Conservation (phyloP, 768 basidiomycete genomes). For the Erythrobasidium yunnanense region DNA sequence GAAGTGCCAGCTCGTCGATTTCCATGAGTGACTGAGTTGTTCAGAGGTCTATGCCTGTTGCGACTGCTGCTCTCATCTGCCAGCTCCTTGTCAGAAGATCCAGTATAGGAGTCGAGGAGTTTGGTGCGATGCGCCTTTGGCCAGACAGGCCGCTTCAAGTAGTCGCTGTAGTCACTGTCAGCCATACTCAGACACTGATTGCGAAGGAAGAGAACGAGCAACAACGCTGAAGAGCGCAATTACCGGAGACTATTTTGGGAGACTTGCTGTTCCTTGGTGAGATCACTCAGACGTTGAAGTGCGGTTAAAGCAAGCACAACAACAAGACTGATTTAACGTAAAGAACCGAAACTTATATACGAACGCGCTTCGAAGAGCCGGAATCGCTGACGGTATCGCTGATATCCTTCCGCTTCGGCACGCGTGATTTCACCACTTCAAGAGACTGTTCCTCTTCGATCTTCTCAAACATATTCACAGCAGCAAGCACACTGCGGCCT, state of each 20-base stretch:
- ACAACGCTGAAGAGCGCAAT: no score
- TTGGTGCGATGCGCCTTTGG: conserved; percentile 2
- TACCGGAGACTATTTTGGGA: no score
- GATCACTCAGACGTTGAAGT: no score
- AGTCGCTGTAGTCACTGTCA: not conserved
- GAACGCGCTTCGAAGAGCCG: not conserved
- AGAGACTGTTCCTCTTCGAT: conserved; percentile 18
- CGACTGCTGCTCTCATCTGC: not conserved
- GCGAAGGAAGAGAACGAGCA: no score
- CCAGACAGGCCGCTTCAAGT: not conserved
- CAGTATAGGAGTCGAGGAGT: not conserved
- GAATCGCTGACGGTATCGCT: not conserved
- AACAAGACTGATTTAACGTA: no score
- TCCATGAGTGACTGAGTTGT: not conserved
- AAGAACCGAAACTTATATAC: not conserved
- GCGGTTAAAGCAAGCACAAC: no score
- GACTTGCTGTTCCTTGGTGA: no score
- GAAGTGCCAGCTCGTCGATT: not conserved
- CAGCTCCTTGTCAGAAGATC: not conserved
- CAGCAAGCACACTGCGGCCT: conserved; percentile 3
- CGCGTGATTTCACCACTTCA: not conserved
- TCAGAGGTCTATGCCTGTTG: not conserved
- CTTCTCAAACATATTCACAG: conserved; percentile 10
- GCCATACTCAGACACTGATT: no score
- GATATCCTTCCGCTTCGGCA: conserved; percentile 9